These are phyloP conservation scores for Phalaenopsis aphrodite DNA, from an alignment of 106 monocot genomes.

Conservation along the genomic window DNA sequence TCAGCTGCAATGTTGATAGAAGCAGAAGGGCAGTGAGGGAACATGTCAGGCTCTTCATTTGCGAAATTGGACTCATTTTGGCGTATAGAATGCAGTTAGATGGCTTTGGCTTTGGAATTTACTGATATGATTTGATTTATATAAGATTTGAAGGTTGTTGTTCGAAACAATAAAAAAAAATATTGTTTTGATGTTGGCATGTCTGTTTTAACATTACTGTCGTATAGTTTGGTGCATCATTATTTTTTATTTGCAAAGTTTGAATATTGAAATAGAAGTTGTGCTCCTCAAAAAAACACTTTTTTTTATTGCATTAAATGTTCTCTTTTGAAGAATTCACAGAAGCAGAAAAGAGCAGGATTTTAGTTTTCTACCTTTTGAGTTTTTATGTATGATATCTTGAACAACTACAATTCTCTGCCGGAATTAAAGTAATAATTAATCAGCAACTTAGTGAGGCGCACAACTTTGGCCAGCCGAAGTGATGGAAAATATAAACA, in stretches of 20 bases:
- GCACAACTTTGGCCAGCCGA: not conserved
- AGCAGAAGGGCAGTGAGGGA: conserved; percentile 11
- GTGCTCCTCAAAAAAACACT: not conserved
- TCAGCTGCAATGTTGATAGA: not conserved
- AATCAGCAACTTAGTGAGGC: not conserved
- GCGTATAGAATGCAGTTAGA: not conserved
- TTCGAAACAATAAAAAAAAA: not conserved
- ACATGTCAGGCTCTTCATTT: conserved; percentile 11
- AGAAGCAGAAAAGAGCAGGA: too few species aligned
- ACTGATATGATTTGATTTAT: not conserved
- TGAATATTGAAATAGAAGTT: not conserved
- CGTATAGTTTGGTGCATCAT: not conserved
- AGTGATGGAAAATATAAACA: not conserved
- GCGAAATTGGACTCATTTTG: not conserved
- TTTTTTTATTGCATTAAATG: not conserved
- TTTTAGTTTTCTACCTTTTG: too few species aligned
- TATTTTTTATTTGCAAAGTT: conserved; percentile 1
- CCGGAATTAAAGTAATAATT: not conserved
- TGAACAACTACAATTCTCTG: not conserved
- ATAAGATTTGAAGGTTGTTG: not conserved
- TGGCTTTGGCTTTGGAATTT: not conserved
- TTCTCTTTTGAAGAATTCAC: not conserved
- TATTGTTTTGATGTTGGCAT: not conserved
- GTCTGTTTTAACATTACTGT: not conserved
- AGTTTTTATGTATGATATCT: not conserved